phyloP scores from a whole-genome alignment of 495 filamentous ascomycete genomes.

The Astrocystis sublimbata region DNA sequence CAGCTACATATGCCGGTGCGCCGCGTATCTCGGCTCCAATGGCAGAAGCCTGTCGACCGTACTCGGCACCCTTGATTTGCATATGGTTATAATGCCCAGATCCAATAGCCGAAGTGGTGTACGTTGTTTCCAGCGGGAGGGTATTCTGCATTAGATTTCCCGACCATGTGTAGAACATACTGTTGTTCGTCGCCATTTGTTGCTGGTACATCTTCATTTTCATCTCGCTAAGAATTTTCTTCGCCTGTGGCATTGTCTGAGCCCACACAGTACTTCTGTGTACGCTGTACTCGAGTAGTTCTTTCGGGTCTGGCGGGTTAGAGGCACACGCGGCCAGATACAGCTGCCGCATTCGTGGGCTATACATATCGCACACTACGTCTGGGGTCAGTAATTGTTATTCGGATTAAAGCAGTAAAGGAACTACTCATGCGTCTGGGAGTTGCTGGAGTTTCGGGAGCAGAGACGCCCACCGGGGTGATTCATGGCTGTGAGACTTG shows the following conservation, averaged over 20 bases:
- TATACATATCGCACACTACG: slow-evolving; percentile 19
- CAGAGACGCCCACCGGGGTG: too few relatives aligned
- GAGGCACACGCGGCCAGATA: slow-evolving; percentile 6
- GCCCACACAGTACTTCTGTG: not conserved
- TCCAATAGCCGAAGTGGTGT: not conserved
- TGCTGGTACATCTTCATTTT: not conserved
- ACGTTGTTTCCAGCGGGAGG: slow-evolving; percentile 3
- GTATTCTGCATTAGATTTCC: not conserved
- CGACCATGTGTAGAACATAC: not conserved
- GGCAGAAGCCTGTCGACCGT: not conserved
- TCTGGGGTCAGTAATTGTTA: too few relatives aligned
- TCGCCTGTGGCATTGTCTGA: slow-evolving; percentile 5
- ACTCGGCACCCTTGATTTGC: slow-evolving; percentile 7
- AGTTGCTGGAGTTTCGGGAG: too few relatives aligned
- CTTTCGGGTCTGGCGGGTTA: not conserved
- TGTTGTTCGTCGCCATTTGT: not conserved
- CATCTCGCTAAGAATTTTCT: not conserved
- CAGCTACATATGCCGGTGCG: not conserved
- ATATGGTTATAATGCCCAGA: slow-evolving; percentile 11
- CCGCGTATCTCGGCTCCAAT: slow-evolving; percentile 3
- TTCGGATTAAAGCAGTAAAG: too few relatives aligned
- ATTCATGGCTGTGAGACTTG: too few relatives aligned
- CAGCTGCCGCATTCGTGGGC: slow-evolving; percentile 12
- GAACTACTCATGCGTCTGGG: too few relatives aligned
- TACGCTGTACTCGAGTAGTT: slow-evolving; percentile 1